Evolutionary conservation across 2,329 filamentous ascomycete species (phyloP).

Genomic region (Penicillium crustosum): DNA sequence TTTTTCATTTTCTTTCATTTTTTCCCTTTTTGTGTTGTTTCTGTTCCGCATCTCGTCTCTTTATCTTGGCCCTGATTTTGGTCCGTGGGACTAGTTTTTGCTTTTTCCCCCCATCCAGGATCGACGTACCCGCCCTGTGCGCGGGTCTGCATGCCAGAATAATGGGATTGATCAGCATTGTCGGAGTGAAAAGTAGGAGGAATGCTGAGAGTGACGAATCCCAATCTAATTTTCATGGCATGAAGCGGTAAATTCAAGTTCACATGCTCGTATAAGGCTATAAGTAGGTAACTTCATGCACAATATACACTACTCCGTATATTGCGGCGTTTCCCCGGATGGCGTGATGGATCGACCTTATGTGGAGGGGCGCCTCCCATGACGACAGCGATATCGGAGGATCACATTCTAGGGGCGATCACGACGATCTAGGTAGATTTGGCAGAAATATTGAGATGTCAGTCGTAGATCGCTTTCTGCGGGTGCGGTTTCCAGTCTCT

Average conservation of each 20-base stretch:
- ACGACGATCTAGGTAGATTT: conserved; percentile 2
- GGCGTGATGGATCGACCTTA: conserved; percentile 13
- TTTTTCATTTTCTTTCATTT: background rate
- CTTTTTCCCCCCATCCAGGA: background rate
- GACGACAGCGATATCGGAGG: conserved; percentile 23
- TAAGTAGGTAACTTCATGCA: background rate
- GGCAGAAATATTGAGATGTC: conserved; percentile 9
- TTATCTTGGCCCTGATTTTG: background rate
- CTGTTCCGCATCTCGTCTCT: background rate
- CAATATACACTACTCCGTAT: background rate
- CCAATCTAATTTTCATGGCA: background rate
- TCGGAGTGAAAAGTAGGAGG: background rate
- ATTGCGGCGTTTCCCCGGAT: conserved; percentile 9
- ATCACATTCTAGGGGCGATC: conserved; percentile 3
- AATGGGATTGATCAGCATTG: conserved; percentile 1
- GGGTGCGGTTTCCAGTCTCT: background rate
- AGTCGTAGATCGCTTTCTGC: conserved; percentile 8
- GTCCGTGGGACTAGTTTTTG: background rate
- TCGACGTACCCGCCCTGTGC: conserved; percentile 12
- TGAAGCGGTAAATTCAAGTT: background rate
- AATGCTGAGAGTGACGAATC: background rate
- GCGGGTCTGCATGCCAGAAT: conserved; percentile 7
- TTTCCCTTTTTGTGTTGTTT: background rate
- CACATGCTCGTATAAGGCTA: background rate
- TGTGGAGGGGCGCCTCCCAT: background rate